Conservation (phyloP, 176 grass and related monocot genomes). For the Bromus sterilis region DNA sequence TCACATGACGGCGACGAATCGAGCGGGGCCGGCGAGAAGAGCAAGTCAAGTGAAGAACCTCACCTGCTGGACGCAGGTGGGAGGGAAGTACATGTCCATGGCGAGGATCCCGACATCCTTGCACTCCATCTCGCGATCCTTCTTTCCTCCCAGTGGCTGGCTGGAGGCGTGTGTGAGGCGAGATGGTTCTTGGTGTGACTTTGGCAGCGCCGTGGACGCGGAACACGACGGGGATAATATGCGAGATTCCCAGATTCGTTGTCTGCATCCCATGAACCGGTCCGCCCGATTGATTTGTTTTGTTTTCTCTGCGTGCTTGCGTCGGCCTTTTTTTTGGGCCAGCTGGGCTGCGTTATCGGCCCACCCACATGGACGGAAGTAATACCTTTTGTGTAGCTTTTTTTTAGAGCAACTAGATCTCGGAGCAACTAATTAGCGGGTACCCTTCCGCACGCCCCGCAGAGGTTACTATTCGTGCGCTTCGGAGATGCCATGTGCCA, state of each 20-base stretch:
- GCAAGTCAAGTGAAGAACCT: background rate
- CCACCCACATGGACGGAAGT: background rate
- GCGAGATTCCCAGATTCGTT: background rate
- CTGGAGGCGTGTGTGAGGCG: background rate
- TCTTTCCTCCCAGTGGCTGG: background rate
- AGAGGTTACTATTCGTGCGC: no score
- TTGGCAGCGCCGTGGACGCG: background rate
- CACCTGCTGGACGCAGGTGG: conserved; percentile 70
- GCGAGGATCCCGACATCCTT: conserved; percentile 91
- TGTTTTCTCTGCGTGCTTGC: background rate
- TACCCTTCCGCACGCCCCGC: no score
- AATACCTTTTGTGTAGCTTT: no score
- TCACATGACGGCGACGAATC: background rate
- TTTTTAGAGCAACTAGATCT: no score
- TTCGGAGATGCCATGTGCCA: no score
- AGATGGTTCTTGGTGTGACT: background rate
- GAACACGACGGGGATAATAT: conserved; percentile 10
- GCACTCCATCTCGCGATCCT: conserved; percentile 37
- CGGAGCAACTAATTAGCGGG: no score
- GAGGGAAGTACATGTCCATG: conserved; percentile 95
- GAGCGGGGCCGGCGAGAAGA: background rate
- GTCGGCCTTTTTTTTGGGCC: background rate
- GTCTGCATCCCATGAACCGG: background rate
- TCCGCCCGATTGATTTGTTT: background rate
- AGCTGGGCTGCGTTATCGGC: background rate